phyloP scores from a whole-genome alignment of 2,329 filamentous ascomycete species.

The Scedosporium minutisporum region DNA sequence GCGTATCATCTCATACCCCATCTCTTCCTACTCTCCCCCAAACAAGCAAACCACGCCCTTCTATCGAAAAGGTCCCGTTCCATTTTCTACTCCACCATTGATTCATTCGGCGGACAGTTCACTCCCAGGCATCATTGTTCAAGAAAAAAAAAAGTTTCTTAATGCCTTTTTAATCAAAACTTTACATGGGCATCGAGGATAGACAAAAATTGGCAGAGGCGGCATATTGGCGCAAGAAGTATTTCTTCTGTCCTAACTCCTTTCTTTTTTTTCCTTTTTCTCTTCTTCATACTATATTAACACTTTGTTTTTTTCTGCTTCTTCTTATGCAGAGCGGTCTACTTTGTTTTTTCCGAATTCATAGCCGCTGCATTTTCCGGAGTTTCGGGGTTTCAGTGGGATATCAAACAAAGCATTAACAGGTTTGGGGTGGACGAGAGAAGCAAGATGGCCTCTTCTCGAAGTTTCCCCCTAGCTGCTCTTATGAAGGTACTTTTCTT shows the following conservation, averaged over 20 bases:
- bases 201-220: not conserved
- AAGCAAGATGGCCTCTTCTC: not conserved
- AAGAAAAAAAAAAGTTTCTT: not conserved
- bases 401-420: not conserved
- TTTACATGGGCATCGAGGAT: not conserved
- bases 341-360: not conserved
- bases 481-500: not conserved
- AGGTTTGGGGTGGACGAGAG: not conserved
- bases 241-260: not conserved
- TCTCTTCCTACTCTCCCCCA: not conserved
- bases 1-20: not conserved
- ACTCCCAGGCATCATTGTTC: no score
- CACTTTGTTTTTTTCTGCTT: not conserved
- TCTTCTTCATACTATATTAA: not conserved
- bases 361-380: not conserved
- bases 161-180: no score
- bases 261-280: not conserved
- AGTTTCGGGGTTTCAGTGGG: not conserved
- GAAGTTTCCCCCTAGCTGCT: not conserved
- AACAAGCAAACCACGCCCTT: not conserved
- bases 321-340: not conserved
- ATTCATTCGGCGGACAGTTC: no score
- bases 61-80: no score
- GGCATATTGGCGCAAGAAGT: not conserved
- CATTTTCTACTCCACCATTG: no score